These are phyloP conservation scores for Pleomassaria siparia DNA, from an alignment of 2,329 filamentous ascomycete species.

Conservation along the genomic window DNA sequence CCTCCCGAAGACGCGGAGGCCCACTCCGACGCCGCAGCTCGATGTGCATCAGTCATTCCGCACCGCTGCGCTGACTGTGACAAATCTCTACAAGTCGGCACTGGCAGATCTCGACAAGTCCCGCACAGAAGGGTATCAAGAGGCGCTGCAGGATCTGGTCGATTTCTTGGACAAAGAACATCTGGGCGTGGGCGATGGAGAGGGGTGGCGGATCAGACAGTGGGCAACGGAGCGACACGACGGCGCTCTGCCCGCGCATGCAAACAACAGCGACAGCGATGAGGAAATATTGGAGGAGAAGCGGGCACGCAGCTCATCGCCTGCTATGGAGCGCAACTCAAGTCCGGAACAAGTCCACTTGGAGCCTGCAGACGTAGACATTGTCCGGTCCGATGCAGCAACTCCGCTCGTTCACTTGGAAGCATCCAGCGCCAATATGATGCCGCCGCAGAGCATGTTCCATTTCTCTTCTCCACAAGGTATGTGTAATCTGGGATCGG, in stretches of 20 bases:
- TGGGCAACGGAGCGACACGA: slow-evolving; percentile 72
- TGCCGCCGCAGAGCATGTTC: slow-evolving; percentile 52
- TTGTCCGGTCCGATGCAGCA: slow-evolving; percentile 32
- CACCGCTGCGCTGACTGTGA: slow-evolving; percentile 87
- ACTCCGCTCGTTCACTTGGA: slow-evolving; percentile 44
- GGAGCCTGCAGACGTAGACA: slow-evolving; percentile 19
- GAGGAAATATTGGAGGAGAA: slow-evolving; percentile 66
- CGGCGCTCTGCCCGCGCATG: slow-evolving; percentile 57
- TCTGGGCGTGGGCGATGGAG: slow-evolving; percentile 75
- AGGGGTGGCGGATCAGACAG: slow-evolving; percentile 67
- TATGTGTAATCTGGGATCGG: not conserved
- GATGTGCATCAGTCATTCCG: slow-evolving; percentile 85
- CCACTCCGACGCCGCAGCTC: slow-evolving; percentile 34
- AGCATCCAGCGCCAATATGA: slow-evolving; percentile 29
- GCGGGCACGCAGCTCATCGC: slow-evolving; percentile 61
- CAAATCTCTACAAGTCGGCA: slow-evolving; percentile 93
- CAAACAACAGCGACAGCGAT: slow-evolving; percentile 61
- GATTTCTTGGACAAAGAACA: slow-evolving; percentile 80
- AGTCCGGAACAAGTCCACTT: slow-evolving; percentile 45
- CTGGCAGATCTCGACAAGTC: slow-evolving; percentile 75
- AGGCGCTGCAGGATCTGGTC: slow-evolving; percentile 89
- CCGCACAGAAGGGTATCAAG: slow-evolving; percentile 83
- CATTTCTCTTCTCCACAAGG: slow-evolving; percentile 66
- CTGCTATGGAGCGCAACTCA: slow-evolving; percentile 56
- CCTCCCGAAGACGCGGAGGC: slow-evolving; percentile 36